Conservation (phyloP, 352 stramenopile genomes). For the Halophytophthora batemanensis region DNA sequence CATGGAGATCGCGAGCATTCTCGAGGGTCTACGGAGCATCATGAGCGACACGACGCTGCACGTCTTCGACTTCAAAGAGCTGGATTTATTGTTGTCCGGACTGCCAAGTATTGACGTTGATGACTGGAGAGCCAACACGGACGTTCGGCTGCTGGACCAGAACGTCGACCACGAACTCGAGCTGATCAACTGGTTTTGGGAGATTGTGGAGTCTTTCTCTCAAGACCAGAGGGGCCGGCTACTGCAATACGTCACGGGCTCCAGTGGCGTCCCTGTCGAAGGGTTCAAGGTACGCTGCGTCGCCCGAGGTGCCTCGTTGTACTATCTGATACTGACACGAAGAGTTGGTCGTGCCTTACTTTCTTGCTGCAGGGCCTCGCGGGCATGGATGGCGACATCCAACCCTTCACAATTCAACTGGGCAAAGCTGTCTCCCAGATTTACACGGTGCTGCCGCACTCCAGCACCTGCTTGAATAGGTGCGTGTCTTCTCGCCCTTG, state of each 20-base stretch:
- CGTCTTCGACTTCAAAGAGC: constrained; percentile 98
- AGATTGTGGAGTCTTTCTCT: constrained; percentile 55
- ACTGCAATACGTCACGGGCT: constrained; percentile 84
- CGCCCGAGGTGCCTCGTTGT: neutral
- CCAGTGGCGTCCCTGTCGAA: constrained; percentile 73
- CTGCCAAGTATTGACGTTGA: constrained; percentile 78
- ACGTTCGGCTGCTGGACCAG: constrained; percentile 40
- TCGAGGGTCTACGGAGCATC: constrained; percentile 92
- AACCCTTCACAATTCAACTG: constrained; percentile 74
- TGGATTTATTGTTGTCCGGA: constrained; percentile 82
- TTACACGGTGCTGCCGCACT: constrained; percentile 64
- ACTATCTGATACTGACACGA: neutral
- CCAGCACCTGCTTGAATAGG: constrained; percentile 84
- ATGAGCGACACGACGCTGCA: constrained; percentile 94
- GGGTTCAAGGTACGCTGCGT: constrained; percentile 52
- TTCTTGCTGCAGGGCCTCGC: constrained; percentile 40
- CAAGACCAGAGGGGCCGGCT: constrained; percentile 63
- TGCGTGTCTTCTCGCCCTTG: constrained; percentile 6
- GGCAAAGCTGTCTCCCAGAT: constrained; percentile 34
- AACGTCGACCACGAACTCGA: constrained; percentile 29
- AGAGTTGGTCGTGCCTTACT: constrained; percentile 1
- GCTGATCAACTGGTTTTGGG: constrained; percentile 80
- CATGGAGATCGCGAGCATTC: constrained; percentile 79
- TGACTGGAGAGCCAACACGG: constrained; percentile 85
- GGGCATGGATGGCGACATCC: constrained; percentile 70